Percentiles rank a stretch among this genome's conserved stretches.
phyloP scores from a whole-genome alignment of 176 grass and related monocot genomes.

The Oryza punctata region DNA sequence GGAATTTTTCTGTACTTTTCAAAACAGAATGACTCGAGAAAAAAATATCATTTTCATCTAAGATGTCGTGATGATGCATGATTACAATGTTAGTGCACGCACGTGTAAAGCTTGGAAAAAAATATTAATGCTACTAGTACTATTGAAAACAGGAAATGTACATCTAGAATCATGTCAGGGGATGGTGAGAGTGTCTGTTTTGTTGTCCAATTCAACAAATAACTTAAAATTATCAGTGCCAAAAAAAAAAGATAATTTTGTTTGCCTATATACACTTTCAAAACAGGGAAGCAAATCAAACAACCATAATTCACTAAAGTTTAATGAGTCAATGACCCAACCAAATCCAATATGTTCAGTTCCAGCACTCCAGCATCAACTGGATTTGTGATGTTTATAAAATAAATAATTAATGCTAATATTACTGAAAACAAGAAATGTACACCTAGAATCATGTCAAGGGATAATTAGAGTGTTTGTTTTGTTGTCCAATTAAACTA shows the following conservation, averaged over 20 bases:
- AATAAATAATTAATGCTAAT: no score
- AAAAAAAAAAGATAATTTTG: no score
- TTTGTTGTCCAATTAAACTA: no score
- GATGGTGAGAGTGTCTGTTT: no score
- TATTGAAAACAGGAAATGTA: neutral
- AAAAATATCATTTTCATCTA: neutral
- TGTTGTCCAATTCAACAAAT: no score
- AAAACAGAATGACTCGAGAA: conserved; percentile 3
- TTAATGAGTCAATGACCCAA: neutral
- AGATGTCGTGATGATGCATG: conserved; percentile 19
- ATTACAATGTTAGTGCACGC: conserved; percentile 41
- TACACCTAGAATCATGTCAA: conserved; percentile 9
- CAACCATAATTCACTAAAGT: no score
- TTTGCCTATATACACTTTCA: no score
- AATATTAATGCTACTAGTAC: neutral
- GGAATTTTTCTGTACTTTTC: conserved; percentile 3
- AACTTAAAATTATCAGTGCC: no score
- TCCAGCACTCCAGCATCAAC: neutral
- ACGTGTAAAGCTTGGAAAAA: conserved; percentile 27
- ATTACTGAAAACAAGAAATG: neutral
- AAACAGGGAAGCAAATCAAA: no score
- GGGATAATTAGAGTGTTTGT: no score
- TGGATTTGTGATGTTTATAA: neutral
- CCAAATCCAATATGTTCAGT: neutral
- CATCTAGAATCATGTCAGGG: neutral